Base-by-base conservation (phyloP, 2,329 filamentous ascomycete genomes). In the Bipolaris sorokiniana region DNA sequence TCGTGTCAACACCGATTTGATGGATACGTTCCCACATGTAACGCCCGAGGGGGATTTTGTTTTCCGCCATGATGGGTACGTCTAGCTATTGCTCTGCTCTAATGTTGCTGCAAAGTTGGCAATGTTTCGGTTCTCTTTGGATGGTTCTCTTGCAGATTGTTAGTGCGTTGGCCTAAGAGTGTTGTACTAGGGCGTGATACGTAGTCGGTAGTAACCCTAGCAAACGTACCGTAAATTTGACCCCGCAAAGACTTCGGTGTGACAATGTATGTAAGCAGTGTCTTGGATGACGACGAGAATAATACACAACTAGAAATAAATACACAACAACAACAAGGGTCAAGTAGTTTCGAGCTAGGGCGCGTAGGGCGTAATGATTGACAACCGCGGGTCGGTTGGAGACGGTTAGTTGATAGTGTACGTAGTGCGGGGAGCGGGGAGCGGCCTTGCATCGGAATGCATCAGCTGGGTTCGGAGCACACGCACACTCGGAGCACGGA, bases 11-110 rank as follows among this genome's bases (percentile, higher is more conserved):
- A 23, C 77, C 77, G 23, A 78, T 62, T 64, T 79, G 75, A 46
- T 76, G 72, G 31, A 80, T 72, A 36, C 77, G 72, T 42, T 75
- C 70, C 77, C 77, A 80, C 62, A 80, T 73, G 58, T 79, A 80
- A 18, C 66, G 69, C 4, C 77, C 78, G 9, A 80, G 75, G 1
- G 76, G 71, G 33, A 79, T 75, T 33, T 76, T 77, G 28, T 31
- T 36, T 23, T 23, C 52, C 5, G 16, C 55, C 55, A 58, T 58
- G 46, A 23, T 37, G 45, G 31, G 20, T 46, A 6, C 20, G 15
- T 13, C 9, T 18, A 9, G 15, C 18, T 38, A 18, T 54, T 48
- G 7, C 49, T 45, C 5, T 13, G 23, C 42, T 18, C 5, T 3
- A 18, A 7, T n/a, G 6, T 37, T n/a, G 16, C 48, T 42, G n/a